Conservation (phyloP, 2,329 filamentous ascomycete species). For the Neurospora sp. region DNA sequence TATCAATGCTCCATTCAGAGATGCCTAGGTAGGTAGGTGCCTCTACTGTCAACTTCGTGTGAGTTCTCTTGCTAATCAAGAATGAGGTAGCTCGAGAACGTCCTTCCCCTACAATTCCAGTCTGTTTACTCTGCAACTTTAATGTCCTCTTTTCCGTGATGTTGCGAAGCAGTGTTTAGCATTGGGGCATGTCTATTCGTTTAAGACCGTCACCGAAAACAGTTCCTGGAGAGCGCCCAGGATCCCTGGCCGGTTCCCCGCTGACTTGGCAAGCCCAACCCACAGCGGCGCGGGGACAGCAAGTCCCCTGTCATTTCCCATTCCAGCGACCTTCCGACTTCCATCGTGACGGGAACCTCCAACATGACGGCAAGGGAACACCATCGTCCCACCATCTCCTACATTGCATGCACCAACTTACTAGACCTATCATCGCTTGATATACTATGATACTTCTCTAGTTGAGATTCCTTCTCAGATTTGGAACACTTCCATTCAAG, state of each 20-base stretch:
- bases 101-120: no score
- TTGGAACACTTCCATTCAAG: neutral
- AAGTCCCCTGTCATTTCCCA: neutral
- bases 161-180: no score
- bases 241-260: neutral
- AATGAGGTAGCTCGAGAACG: no score
- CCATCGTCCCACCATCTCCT: neutral
- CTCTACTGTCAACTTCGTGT: no score
- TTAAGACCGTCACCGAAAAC: neutral
- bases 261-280: neutral
- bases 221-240: neutral
- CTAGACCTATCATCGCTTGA: neutral
- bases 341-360: neutral
- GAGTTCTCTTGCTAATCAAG: no score
- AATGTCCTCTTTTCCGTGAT: no score
- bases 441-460: neutral
- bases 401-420: neutral
- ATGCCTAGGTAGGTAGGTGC: no score
- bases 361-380: neutral
- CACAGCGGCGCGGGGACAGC: neutral
- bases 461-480: neutral
- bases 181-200: no score
- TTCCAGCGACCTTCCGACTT: neutral
- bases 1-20: no score
- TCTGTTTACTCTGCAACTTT: no score